Base-by-base conservation (phyloP, 441 rosid genomes). In the Pelargonium exstipulatum region DNA sequence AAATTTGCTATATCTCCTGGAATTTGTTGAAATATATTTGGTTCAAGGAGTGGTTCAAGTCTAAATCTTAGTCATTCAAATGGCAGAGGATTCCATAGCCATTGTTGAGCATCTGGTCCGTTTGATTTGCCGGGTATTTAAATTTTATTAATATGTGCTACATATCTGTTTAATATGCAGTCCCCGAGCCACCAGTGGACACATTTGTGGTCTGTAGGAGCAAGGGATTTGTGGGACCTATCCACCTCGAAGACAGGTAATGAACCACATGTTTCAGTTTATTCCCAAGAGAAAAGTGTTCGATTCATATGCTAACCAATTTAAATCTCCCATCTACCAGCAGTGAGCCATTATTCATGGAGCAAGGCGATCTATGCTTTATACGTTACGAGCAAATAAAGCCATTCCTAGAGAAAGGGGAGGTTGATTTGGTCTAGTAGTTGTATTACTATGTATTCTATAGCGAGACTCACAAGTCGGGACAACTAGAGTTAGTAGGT, bases 141-240 rank as follows among this genome's bases (percentile, higher is more conserved):
- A 57, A 62, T 17, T 49, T 63, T 16, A 16, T 57, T 48, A 12
- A 53, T 53, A 53, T 17, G 24, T 22, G n/a, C 12, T 20, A 16
- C 20, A 68, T 12, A 9, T 68, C 0, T 32, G 17, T 63, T 20
- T 69, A 29, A 58, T 71, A 51, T 62, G 2, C 76, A 87, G 95
- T 88, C 51, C 87, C 88, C 6, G 82, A 78, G 73, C 97, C 91
- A 6, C 86, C 76, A 65, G 71, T 86, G 62, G 95, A 86, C 75
- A 80, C 90, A 0, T 91, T 91, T 69, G 82, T 90, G 17, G 86
- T 88, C 72, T 87, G 91, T 78, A 81, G 77, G 76, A 85, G 91
- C 81, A 82, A 73, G 51, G 79, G 80, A 68, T 73, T 77, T 75
- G 77, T 77, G 49, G 60, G 60, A 53, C 76, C 71, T 48, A 76